Evolutionary conservation across 257 asterid genomes (phyloP).

Genomic region (Prunella vulgaris): DNA sequence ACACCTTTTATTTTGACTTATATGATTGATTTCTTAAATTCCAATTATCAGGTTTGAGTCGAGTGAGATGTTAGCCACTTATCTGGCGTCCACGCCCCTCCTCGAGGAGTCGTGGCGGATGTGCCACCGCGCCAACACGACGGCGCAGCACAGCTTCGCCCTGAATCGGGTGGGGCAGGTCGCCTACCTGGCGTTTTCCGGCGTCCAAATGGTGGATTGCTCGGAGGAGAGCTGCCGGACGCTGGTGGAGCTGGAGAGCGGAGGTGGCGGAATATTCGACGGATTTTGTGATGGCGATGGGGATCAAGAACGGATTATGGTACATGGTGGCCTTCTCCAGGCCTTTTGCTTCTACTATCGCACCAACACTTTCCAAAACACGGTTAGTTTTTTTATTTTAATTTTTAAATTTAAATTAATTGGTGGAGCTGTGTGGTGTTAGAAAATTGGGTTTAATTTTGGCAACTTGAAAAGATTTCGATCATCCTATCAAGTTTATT

Average conservation of each 20-base stretch:
- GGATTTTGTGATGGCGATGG: slow-evolving; percentile 21
- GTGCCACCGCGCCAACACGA: slow-evolving; percentile 46
- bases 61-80: slow-evolving; percentile 72
- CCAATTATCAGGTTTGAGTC: slow-evolving; percentile 62
- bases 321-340: slow-evolving; percentile 59
- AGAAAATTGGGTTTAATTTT: no score
- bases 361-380: slow-evolving; percentile 33
- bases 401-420: neutral
- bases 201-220: slow-evolving; percentile 44
- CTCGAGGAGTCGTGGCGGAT: slow-evolving; percentile 71
- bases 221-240: slow-evolving; percentile 36
- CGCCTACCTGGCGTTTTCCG: slow-evolving; percentile 69
- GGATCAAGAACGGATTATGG: slow-evolving; percentile 40
- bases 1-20: neutral
- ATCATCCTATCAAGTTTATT: no score
- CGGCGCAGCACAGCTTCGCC: slow-evolving; percentile 35
- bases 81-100: slow-evolving; percentile 74
- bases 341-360: slow-evolving; percentile 40
- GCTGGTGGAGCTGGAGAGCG: slow-evolving; percentile 41
- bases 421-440: neutral
- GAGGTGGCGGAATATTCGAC: slow-evolving; percentile 34
- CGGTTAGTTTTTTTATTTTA: slow-evolving; percentile 41
- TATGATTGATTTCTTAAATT: no score
- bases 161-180: slow-evolving; percentile 39
- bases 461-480: neutral